Conservation (phyloP, 1,284 basidiomycete species). For the Ceratobasidium sp. region DNA sequence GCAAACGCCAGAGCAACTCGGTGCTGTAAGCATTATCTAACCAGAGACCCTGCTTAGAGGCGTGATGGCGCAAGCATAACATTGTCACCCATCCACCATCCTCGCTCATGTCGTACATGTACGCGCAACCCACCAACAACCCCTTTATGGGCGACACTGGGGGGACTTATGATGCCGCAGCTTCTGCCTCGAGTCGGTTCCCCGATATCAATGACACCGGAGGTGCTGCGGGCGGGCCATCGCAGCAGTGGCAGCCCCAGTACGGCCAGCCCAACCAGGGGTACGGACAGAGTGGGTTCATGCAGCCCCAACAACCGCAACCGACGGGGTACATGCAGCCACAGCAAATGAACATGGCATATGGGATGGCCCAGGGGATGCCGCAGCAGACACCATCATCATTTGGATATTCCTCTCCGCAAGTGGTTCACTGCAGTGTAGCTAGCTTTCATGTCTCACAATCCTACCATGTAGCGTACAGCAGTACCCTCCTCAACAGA, state of each 20-base stretch:
- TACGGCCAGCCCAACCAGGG: conserved; percentile 36
- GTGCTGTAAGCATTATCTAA: conserved; percentile 33
- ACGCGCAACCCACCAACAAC: conserved; percentile 42
- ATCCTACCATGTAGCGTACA: conserved; percentile 1
- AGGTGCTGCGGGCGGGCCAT: conserved; percentile 22
- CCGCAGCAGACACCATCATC: conserved; percentile 16
- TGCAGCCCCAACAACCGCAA: conserved; percentile 37
- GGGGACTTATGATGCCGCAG: conserved; percentile 2
- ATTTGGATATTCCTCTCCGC: conserved; percentile 38
- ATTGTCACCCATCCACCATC: neutral
- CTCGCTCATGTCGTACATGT: conserved; percentile 40
- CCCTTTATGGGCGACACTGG: conserved; percentile 21
- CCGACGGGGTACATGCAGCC: conserved; percentile 26
- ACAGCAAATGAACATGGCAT: conserved; percentile 13
- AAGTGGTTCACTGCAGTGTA: neutral
- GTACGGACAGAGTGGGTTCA: conserved; percentile 22
- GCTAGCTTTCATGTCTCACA: neutral
- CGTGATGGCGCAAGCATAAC: neutral
- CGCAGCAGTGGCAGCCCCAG: conserved; percentile 34
- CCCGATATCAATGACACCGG: conserved; percentile 41
- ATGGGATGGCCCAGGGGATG: conserved; percentile 26
- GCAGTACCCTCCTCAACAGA: conserved; percentile 36
- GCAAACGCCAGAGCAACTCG: conserved; percentile 29
- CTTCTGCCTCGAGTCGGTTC: conserved; percentile 35
- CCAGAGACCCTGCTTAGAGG: neutral